Base-by-base conservation (phyloP, 306 rosid species). In the Ormosia emarginata region DNA sequence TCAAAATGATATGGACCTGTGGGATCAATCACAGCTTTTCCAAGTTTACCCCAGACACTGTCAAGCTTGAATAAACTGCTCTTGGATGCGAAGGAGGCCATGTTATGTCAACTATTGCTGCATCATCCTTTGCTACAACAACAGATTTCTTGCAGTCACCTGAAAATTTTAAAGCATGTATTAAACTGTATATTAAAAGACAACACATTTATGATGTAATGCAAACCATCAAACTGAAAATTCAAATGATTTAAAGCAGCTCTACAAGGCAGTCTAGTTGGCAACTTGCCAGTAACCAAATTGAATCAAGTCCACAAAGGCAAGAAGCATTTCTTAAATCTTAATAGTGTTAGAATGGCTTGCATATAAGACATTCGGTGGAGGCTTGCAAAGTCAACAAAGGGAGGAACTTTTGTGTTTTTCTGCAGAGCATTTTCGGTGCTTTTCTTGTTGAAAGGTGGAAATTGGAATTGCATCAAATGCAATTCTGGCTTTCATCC, bases 21-120 rank as follows among this genome's bases (percentile, higher is more conserved):
- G 8, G 86, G 82, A 84, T 87, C 90, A 53, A 87, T 81, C 50
- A 78, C 73, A 9, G 84, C 63, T 73, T 84, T 33, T 87, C 90
- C 36, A 87, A 81, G 18, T 30, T 37, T 77, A 73, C 74, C n/a
- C 90, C 86, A 6, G 73, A 66, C 14, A 86, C 89, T 13, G 80
- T 87, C 67, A 87, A 74, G 85, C 90, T 81, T 55, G 90, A 87
- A 81, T 84, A 87, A 81, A 81, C 70, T 50, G 90, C 90, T 68
- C 82, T 81, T 29, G 74, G 74, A 81, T 87, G 86, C 3, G 88
- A 73, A 32, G 59, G 80, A 36, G 88, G 90, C 88, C 90, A 87
- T 46, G 88, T 84, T 78, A 87, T 87, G 64, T 87, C 86, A n/a
- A 84, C 80, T n/a, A 84, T 63, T 41, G 71, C 69, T 14, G 73